These are phyloP conservation scores for Dactylellina leptospora DNA, from an alignment of 2,329 filamentous ascomycete species.

Conservation along the genomic window DNA sequence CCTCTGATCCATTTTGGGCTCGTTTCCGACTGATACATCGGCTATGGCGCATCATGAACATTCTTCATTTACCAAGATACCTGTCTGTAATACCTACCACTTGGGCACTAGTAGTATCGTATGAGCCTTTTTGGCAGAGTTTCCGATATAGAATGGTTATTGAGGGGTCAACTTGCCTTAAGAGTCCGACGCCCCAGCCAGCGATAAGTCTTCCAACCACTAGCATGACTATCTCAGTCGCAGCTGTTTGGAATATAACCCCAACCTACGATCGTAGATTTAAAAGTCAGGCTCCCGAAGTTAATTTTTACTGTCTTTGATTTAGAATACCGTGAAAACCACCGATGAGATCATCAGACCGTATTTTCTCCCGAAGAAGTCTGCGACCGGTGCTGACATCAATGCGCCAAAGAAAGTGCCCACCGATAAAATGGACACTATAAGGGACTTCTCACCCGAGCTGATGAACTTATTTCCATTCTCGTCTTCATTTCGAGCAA, in stretches of 20 bases:
- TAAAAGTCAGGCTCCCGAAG: not conserved
- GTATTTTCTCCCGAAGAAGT: conserved; percentile 28
- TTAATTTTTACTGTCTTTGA: too few species aligned
- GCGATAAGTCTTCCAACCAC: conserved; percentile 27
- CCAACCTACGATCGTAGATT: conserved; percentile 61
- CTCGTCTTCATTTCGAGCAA: conserved; percentile 66
- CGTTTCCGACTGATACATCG: conserved; percentile 80
- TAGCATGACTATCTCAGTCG: conserved; percentile 45
- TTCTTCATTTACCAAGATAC: not conserved
- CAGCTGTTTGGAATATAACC: conserved; percentile 74
- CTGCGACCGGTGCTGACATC: conserved; percentile 31
- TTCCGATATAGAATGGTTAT: not conserved
- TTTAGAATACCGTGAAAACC: conserved; percentile 7
- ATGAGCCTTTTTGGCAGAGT: too few species aligned
- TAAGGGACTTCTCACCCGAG: conserved; percentile 72
- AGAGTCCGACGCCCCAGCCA: conserved; percentile 27
- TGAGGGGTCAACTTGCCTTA: conserved; percentile 11
- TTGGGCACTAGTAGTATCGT: not conserved
- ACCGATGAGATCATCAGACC: conserved; percentile 37
- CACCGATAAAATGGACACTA: conserved; percentile 82
- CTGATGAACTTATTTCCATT: conserved; percentile 52
- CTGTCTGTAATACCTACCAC: not conserved
- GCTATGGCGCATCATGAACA: not conserved
- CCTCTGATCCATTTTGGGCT: conserved; percentile 84
- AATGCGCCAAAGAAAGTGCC: conserved; percentile 73